Conservation (phyloP, 2,329 filamentous ascomycete species). For the Neurospora crassa region DNA sequence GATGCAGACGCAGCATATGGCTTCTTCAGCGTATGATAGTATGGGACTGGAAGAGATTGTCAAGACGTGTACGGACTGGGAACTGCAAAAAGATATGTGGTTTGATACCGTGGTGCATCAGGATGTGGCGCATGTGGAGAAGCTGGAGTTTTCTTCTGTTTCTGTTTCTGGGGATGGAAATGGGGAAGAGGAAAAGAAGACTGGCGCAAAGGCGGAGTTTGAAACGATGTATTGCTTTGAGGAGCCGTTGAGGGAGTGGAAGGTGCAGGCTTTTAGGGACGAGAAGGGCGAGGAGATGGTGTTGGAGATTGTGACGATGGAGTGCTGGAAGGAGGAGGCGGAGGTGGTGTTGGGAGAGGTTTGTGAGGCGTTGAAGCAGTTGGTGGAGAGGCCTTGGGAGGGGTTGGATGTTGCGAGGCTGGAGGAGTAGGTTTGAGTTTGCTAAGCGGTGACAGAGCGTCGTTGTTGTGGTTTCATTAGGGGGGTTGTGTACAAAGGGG, state of each 20-base stretch:
- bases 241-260: constrained; percentile 47
- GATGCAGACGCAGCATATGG: constrained; percentile 48
- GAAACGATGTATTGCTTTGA: constrained; percentile 51
- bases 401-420: background rate
- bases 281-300: constrained; percentile 40
- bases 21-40: constrained; percentile 41
- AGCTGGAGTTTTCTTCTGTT: constrained; percentile 26
- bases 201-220: constrained; percentile 28
- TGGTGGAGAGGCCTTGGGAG: constrained; percentile 28
- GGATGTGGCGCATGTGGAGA: constrained; percentile 52
- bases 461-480: background rate
- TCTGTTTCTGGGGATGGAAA: constrained; percentile 7
- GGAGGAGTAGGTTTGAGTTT: background rate
- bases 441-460: background rate
- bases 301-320: constrained; percentile 51
- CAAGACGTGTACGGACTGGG: constrained; percentile 36
- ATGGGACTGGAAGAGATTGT: constrained; percentile 46
- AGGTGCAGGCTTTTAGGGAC: constrained; percentile 50
- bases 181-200: background rate
- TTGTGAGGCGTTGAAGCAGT: constrained; percentile 28
- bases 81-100: constrained; percentile 26
- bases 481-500: too few relatives aligned
- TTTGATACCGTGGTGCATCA: constrained; percentile 51
- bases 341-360: constrained; percentile 41
- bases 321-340: constrained; percentile 44